Evolutionary conservation across 306 rosid genomes (phyloP).

Genomic region (Quercus suber): DNA sequence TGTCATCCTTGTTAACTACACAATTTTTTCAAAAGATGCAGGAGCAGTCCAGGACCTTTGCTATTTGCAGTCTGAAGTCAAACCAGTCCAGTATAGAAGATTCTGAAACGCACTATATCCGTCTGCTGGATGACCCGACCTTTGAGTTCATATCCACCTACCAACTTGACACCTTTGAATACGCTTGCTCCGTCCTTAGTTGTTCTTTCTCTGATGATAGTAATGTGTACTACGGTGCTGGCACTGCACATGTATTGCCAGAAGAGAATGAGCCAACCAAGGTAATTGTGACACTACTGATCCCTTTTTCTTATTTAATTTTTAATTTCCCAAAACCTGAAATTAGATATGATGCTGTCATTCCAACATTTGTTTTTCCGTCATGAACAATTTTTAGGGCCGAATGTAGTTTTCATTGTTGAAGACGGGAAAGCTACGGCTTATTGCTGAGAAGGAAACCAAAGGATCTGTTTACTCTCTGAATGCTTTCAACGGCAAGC

Average conservation of each 20-base stretch:
- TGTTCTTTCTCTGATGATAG: conserved; percentile 97
- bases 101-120: conserved; percentile 81
- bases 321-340: not conserved
- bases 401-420: conserved; percentile 84
- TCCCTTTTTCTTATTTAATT: conserved; percentile 4
- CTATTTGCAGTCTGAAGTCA: conserved; percentile 73
- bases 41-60: conserved; percentile 96
- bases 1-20: not conserved
- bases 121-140: conserved; percentile 93
- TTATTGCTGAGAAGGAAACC: conserved; percentile 95
- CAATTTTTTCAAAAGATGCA: conserved; percentile 3
- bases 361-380: conserved; percentile 5
- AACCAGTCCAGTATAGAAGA: conserved; percentile 80
- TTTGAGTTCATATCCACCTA: conserved; percentile 83
- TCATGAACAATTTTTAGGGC: conserved; percentile 49
- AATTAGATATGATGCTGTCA: conserved; percentile 16
- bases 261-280: conserved; percentile 97
- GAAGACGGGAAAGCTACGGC: conserved; percentile 98
- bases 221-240: conserved; percentile 90
- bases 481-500: conserved; percentile 92
- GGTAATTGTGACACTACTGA: conserved; percentile 33
- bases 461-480: conserved; percentile 93
- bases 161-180: conserved; percentile 79
- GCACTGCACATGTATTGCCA: conserved; percentile 92
- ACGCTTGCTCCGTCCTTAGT: conserved; percentile 90